Percentiles rank a stretch among this genome's conserved stretches.
Conservation (phyloP, 2,329 filamentous ascomycete genomes). For the Beauveria bassiana region DNA sequence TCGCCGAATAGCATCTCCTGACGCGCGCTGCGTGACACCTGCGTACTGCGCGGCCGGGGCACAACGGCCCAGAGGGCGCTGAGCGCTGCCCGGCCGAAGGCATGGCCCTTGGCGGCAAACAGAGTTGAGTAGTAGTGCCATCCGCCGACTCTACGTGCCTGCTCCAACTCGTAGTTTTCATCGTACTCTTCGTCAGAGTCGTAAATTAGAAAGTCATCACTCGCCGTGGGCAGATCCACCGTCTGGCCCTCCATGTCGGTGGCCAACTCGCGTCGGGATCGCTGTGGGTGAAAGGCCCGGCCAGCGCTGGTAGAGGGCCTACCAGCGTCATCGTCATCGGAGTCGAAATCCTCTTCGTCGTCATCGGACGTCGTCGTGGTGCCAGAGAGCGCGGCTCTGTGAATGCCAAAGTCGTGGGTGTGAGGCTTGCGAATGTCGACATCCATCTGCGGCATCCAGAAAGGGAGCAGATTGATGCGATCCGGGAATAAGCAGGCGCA, state of each 20-base stretch:
- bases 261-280: slow-evolving; percentile 35
- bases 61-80: slow-evolving; percentile 41
- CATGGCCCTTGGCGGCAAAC: slow-evolving; percentile 35
- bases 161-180: slow-evolving; percentile 66
- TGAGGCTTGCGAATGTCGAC: slow-evolving; percentile 92
- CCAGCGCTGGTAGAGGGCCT: slow-evolving; percentile 14
- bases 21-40: slow-evolving; percentile 50
- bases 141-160: slow-evolving; percentile 68
- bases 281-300: slow-evolving; percentile 28
- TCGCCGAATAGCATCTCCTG: slow-evolving; percentile 45
- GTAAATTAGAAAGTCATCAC: slow-evolving; percentile 78
- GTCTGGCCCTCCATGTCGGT: slow-evolving; percentile 79
- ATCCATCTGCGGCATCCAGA: slow-evolving; percentile 98
- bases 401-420: slow-evolving; percentile 84
- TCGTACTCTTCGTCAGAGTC: slow-evolving; percentile 78
- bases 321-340: slow-evolving; percentile 48
- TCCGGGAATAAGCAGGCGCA: slow-evolving; percentile 80
- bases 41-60: slow-evolving; percentile 47
- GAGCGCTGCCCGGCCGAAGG: slow-evolving; percentile 34
- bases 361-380: slow-evolving; percentile 72
- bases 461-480: slow-evolving; percentile 83
- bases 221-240: slow-evolving; percentile 46
- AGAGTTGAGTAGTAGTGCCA: slow-evolving; percentile 65
- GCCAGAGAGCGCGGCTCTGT: slow-evolving; percentile 65
- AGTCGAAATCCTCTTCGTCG: slow-evolving; percentile 64